Evolutionary conservation across 2,329 filamentous ascomycete genomes (phyloP).

Genomic region (Alternaria rosae): DNA sequence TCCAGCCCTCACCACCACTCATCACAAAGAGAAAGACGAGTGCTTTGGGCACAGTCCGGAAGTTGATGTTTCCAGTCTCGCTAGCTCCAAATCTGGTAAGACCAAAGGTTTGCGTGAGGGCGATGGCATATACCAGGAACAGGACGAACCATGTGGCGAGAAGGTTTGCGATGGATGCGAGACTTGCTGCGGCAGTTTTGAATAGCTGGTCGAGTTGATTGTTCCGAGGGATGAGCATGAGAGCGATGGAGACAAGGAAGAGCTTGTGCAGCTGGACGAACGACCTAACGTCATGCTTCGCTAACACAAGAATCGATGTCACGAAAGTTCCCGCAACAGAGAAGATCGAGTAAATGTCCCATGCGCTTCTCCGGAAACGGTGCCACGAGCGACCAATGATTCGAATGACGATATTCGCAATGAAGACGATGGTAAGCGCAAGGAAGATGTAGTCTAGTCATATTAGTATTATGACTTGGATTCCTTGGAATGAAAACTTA

Average conservation of each 20-base stretch:
- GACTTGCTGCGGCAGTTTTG: constrained; percentile 95
- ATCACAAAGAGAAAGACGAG: constrained; percentile 91
- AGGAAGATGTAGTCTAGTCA: constrained; percentile 75
- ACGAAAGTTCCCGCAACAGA: constrained; percentile 80
- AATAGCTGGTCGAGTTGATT: constrained; percentile 97
- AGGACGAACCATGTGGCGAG: constrained; percentile 97
- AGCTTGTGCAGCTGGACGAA: constrained; percentile 90
- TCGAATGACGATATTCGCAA: constrained; percentile 81
- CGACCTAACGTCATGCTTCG: constrained; percentile 61
- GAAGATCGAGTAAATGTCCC: constrained; percentile 89
- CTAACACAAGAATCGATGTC: constrained; percentile 80
- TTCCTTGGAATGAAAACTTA: constrained; percentile 32
- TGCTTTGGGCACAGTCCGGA: constrained; percentile 91
- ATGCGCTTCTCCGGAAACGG: constrained; percentile 89
- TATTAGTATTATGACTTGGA: constrained; percentile 19
- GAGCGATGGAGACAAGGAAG: constrained; percentile 87
- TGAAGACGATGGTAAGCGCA: constrained; percentile 80
- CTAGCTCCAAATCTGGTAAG: constrained; percentile 83
- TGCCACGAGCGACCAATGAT: constrained; percentile 90
- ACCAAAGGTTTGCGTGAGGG: constrained; percentile 93
- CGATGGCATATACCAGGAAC: constrained; percentile 95
- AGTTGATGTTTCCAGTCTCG: constrained; percentile 83
- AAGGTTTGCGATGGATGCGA: constrained; percentile 88
- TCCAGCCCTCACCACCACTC: constrained; percentile 96
- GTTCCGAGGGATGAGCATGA: constrained; percentile 93